Conservation (phyloP, 371 early-diverging fungal genomes). For the Nosema muscidifuracis region DNA sequence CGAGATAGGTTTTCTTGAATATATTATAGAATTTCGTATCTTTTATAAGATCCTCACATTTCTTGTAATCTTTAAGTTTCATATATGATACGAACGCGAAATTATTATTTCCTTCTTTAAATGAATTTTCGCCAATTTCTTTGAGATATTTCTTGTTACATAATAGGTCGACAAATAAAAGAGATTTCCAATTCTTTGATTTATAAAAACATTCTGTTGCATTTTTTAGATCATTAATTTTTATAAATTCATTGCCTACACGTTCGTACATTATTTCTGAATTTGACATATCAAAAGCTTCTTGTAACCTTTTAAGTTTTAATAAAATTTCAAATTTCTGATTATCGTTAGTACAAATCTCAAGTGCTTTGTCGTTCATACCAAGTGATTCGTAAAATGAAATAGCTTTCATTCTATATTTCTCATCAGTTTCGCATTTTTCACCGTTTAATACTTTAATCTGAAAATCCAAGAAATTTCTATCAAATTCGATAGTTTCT, state of each 20-base stretch:
- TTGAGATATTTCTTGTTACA: constrained; percentile 34
- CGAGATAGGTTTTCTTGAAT: constrained; percentile 39
- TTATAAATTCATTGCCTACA: constrained; percentile 40
- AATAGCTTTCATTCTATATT: constrained; percentile 43
- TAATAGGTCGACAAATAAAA: constrained; percentile 45
- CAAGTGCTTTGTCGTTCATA: constrained; percentile 52
- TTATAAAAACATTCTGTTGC: constrained; percentile 53
- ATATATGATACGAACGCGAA: constrained; percentile 48
- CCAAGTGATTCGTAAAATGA: constrained; percentile 52
- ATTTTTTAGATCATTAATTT: constrained; percentile 12
- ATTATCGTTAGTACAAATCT: constrained; percentile 46
- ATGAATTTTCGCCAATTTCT: constrained; percentile 34
- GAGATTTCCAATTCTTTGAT: constrained; percentile 28
- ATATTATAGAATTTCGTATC: constrained; percentile 40
- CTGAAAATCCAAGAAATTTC: constrained; percentile 51
- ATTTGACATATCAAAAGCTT: constrained; percentile 49
- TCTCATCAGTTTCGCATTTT: constrained; percentile 16
- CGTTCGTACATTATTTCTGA: constrained; percentile 46
- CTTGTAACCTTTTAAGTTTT: constrained; percentile 47
- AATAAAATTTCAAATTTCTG: constrained; percentile 61
- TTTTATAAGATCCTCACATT: constrained; percentile 44
- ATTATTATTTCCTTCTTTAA: constrained; percentile 43
- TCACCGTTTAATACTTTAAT: constrained; percentile 30
- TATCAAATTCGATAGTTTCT: constrained; percentile 21
- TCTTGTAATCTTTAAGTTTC: constrained; percentile 33